These are phyloP conservation scores for Tylopilus sp. DNA, from an alignment of 768 basidiomycete genomes.

Conservation along the genomic window DNA sequence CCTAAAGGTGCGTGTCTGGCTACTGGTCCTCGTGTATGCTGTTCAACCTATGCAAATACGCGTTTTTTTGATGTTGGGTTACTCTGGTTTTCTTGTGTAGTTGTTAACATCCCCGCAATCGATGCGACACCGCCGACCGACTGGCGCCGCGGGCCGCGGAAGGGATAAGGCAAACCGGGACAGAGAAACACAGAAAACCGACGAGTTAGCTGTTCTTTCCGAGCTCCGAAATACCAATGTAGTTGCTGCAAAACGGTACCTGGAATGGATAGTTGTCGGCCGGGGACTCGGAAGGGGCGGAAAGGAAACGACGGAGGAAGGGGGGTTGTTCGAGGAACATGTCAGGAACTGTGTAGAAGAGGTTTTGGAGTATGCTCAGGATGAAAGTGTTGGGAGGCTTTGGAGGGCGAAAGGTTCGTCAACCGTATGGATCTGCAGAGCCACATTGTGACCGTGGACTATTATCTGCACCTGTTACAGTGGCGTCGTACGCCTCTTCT, in stretches of 20 bases:
- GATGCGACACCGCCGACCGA: constrained; percentile 18
- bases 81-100: constrained; percentile 2
- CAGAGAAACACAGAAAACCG: constrained; percentile 18
- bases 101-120: constrained; percentile 21
- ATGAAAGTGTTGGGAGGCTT: constrained; percentile 54
- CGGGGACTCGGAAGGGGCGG: constrained; percentile 39
- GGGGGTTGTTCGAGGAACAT: constrained; percentile 62
- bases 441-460: background rate
- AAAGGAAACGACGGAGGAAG: constrained; percentile 19
- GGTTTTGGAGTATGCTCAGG: constrained; percentile 43
- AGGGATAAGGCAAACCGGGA: constrained; percentile 27
- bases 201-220: constrained; percentile 28
- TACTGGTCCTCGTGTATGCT: background rate
- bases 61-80: background rate
- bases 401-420: constrained; percentile 69
- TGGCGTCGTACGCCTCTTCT: constrained; percentile 49
- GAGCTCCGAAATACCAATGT: constrained; percentile 21
- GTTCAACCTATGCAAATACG: background rate
- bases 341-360: constrained; percentile 53
- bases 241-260: constrained; percentile 61
- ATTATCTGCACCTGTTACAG: constrained; percentile 30
- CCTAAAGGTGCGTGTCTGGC: constrained; percentile 50
- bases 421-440: background rate
- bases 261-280: constrained; percentile 78
- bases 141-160: constrained; percentile 15